Evolutionary conservation across 2,329 filamentous ascomycete genomes (phyloP), one percentile per base, ranked within the genome.

Genomic region (Hypoxylon sp.): DNA sequence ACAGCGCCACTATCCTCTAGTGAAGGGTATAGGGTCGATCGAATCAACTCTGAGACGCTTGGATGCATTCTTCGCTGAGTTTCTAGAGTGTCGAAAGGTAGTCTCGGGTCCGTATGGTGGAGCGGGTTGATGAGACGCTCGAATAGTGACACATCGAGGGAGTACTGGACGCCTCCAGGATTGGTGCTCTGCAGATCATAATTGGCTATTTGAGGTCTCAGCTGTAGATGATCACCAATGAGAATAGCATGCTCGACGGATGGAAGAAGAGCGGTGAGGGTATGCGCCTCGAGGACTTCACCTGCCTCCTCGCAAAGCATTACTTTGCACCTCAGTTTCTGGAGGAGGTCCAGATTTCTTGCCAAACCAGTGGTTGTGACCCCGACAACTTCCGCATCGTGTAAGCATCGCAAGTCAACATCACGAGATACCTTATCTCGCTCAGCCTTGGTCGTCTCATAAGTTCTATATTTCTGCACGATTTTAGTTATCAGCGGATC

Each of bases 251-350:
- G 88, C 71, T 91, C 82, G 0, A 89, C 72, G 0, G 82, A 81
- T 0, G 87, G 87, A 0, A 89, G 76, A 3, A 91, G 72, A 0
- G 88, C 82, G 0, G 86, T 85, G 1, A 91, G 72, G 2, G 85
- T 77, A 61, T 91, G 88, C 0, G 85, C 80, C 71, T 92, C 89
- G 30, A 91, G 78, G 0, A 91, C 85, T 64, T 92, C 89, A 0
- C 84, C 89, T 1, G 89, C 89, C 70, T 92, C 89, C 71, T 92
- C 89, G 32, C 86, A 89, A 0, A 91, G 72, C 15, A 91, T 73
- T 0, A 90, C 82, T 62, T 89, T 89, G 30, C 78, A 77, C 6
- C 75, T 71, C 1, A 89, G 62, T 6, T 79, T 79, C 6, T 81
- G 78, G 0, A 91, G 76, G 1, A 85, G 66, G 0, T 79, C 73